Percentiles rank a stretch among this genome's conserved stretches.
These are phyloP conservation scores for Myxozyma lipomycoides DNA, from an alignment of 805 yeast species.

Conservation along the genomic window DNA sequence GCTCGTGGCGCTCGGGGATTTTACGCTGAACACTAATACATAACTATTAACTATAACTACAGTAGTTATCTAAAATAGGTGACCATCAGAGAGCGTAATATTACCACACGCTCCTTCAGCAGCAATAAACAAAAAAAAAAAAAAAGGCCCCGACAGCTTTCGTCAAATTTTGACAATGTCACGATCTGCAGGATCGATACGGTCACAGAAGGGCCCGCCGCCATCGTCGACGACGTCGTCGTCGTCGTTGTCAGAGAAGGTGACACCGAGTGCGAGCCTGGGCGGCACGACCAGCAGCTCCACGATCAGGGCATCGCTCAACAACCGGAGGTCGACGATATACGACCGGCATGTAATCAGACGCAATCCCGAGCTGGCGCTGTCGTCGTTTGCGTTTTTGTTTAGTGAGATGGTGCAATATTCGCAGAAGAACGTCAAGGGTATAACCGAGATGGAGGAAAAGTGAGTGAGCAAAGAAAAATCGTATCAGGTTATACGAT, in stretches of 20 bases:
- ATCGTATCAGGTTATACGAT: not conserved
- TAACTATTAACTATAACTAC: too few species aligned
- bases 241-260: not conserved
- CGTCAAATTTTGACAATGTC: too few species aligned
- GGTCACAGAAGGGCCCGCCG: not conserved
- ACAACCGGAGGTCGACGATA: constrained; percentile 36
- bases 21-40: too few species aligned
- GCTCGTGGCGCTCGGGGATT: too few species aligned
- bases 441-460: constrained; percentile 61
- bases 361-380: constrained; percentile 60
- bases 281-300: too few species aligned
- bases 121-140: too few species aligned
- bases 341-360: constrained; percentile 69
- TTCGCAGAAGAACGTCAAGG: constrained; percentile 57
- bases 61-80: too few species aligned
- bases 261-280: not conserved
- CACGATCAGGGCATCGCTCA: constrained; percentile 4
- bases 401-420: constrained; percentile 68
- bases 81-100: too few species aligned
- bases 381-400: constrained; percentile 63
- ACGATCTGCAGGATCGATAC: too few species aligned
- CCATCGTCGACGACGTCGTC: not conserved
- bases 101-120: too few species aligned
- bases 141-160: too few species aligned
- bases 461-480: constrained; percentile 20